Base-by-base conservation (phyloP, 1,139 yeast genomes). In the Geotrichum citri-aurantii region DNA sequence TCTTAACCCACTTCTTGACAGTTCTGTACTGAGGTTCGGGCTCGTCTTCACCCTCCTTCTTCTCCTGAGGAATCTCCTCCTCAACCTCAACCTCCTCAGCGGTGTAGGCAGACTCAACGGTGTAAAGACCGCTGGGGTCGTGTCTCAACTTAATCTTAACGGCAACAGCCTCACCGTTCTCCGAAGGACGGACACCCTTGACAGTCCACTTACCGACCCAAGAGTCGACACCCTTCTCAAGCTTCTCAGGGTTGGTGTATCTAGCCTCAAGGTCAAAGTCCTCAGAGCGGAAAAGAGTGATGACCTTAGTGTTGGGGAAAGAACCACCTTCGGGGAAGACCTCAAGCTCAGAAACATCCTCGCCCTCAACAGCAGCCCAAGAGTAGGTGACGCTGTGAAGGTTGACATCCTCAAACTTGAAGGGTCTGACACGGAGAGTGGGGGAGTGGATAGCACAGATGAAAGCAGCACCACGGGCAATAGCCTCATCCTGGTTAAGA, bases 391-490 rank as follows among this genome's bases (percentile, higher is more conserved):
- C 97, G 52, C 97, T 84, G 83, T 84, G 83, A 69, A 85, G 88
- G 84, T 92, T 92, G 74, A 86, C 79, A 76, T 93, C 99, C 80
- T 93, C 97, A 73, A 92, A 93, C 79, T 92, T 93, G 86, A 93
- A 93, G 69, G 97, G 97, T 79, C 98, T 88, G 60, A 95, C 99
- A 80, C 99, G 88, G 71, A 93, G 85, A 66, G 97, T 92, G 77
- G 99, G 99, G 33, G 99, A 93, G 82, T 92, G 98, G 78, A 92
- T 89, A 68, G 99, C 99, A 77, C 99, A 93, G 71, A 95, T 89
- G 78, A 93, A 95, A 59, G 99, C 97, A 68, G 96, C 95, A 81
- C 99, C 99, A 77, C 95, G 88, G 63, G 99, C 98, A 75, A 92
- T 87, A 64, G 99, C 97, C 82, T 93, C 99, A 74, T 93, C 99